phyloP scores from a whole-genome alignment of 805 yeast species.

The Yamadazyma philogaea region DNA sequence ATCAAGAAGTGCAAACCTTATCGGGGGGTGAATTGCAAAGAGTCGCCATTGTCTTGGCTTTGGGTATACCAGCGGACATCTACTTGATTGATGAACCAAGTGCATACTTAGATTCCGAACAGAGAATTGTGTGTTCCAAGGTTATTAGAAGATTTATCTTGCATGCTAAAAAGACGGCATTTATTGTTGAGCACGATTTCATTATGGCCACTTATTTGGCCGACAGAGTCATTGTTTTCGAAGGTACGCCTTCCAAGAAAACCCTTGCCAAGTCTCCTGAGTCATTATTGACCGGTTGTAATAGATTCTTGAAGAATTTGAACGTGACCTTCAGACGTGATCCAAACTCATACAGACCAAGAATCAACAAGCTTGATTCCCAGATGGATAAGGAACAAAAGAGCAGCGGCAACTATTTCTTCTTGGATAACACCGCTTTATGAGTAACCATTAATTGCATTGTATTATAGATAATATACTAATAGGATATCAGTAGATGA shows the following conservation, averaged over 20 bases:
- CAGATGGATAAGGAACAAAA: constrained; percentile 99
- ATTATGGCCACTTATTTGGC: constrained; percentile 99
- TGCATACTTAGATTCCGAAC: constrained; percentile 98
- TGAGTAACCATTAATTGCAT: constrained; percentile 16
- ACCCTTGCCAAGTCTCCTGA: constrained; percentile 89
- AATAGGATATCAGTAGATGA: background rate
- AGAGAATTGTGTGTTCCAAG: constrained; percentile 98
- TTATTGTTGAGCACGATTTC: constrained; percentile 99
- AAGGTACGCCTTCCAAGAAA: constrained; percentile 85
- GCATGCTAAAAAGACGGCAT: constrained; percentile 98
- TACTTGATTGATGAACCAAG: constrained; percentile 98
- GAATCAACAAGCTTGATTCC: constrained; percentile 95
- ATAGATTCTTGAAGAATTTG: constrained; percentile 92
- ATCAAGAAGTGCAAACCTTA: constrained; percentile 94
- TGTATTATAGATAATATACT: constrained; percentile 6
- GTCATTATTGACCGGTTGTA: constrained; percentile 93
- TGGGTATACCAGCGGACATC: constrained; percentile 94
- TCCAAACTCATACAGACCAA: constrained; percentile 96
- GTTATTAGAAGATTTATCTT: constrained; percentile 95
- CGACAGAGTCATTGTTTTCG: constrained; percentile 97
- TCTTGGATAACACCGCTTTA: constrained; percentile 66
- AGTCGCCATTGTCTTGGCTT: constrained; percentile 93
- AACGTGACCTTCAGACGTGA: constrained; percentile 99
- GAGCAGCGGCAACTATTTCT: constrained; percentile 87
- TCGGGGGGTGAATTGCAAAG: constrained; percentile 99